phyloP scores from a whole-genome alignment of 805 yeast genomes.

The Saccharomycopsis amapae region DNA sequence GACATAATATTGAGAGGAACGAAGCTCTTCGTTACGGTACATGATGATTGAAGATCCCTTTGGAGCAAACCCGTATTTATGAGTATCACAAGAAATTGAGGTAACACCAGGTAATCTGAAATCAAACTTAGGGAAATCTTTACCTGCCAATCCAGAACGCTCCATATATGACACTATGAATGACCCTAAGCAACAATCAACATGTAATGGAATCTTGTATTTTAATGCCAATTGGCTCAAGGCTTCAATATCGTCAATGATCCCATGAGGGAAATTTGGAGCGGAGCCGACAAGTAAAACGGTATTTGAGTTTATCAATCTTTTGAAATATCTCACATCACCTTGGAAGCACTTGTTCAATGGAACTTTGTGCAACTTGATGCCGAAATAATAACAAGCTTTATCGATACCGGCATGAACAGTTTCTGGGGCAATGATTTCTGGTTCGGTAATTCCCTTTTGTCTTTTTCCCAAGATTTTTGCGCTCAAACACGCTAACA shows the following conservation, averaged over 20 bases:
- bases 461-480: slow-evolving; percentile 60
- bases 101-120: slow-evolving; percentile 90
- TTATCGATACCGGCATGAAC: slow-evolving; percentile 94
- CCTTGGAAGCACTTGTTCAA: slow-evolving; percentile 69
- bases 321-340: slow-evolving; percentile 51
- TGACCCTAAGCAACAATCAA: slow-evolving; percentile 94
- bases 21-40: slow-evolving; percentile 64
- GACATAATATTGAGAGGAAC: slow-evolving; percentile 80
- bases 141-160: slow-evolving; percentile 35
- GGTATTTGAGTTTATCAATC: slow-evolving; percentile 70
- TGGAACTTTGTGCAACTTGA: slow-evolving; percentile 75
- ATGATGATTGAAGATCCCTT: slow-evolving; percentile 90
- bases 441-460: slow-evolving; percentile 63
- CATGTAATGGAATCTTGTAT: slow-evolving; percentile 80
- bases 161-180: slow-evolving; percentile 78
- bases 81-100: slow-evolving; percentile 98
- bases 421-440: slow-evolving; percentile 81
- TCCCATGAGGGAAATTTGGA: slow-evolving; percentile 96
- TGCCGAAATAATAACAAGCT: slow-evolving; percentile 86
- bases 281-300: slow-evolving; percentile 87
- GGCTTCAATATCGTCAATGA: slow-evolving; percentile 78
- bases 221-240: slow-evolving; percentile 59
- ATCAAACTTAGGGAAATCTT: slow-evolving; percentile 54
- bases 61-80: slow-evolving; percentile 97
- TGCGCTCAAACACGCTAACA: slow-evolving; percentile 83